Base-by-base conservation (phyloP, 1,284 basidiomycete genomes). In the Pseudozyma tsukubaensis region DNA sequence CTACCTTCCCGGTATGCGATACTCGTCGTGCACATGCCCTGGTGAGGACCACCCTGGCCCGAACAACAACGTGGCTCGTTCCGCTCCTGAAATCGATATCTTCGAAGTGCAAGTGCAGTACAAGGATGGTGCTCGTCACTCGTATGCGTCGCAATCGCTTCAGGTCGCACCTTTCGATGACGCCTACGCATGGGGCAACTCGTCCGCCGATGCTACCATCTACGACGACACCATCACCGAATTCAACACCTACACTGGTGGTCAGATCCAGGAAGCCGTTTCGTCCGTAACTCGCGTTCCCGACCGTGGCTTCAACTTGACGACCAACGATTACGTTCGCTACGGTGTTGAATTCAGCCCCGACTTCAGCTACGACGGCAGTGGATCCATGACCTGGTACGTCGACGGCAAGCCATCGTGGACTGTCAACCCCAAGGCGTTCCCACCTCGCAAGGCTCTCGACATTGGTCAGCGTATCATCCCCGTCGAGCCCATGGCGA, bases 51-150 rank as follows among this genome's bases (percentile, higher is more conserved):
- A 80, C 47, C 81, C 77, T 0, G 83, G 83, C 0, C 83, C 83
- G 12, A 74, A 76, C 56, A 56, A 52, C 47, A 77, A 80, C 34
- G 78, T 81, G 21, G 84, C 76, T 16, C 80, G 84, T 21, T 72
- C 76, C 4, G 74, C 79, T 10, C 84, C 84, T 8, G 84, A 85
- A 64, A 65, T 85, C 37, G 84, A 85, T 50, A 76, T 85, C 19
- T 76, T 83, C 50, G 83, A 85, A 62, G 79, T 81, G 6, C 88
- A 90, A 74, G 87, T 86, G 88, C 86, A 90, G 89, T 80, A 36
- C 19, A 64, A 71, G 40, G 43, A 64, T 13, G 83, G 81, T 43
- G 69, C n/a, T 18, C 40, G 37, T 12, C 68, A 65, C 35, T 76
- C 77, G 34, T 75, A 70, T 37, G 82, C 79, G 4, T 85, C 81